phyloP scores from a whole-genome alignment of 768 basidiomycete species.

The Chiua virens region DNA sequence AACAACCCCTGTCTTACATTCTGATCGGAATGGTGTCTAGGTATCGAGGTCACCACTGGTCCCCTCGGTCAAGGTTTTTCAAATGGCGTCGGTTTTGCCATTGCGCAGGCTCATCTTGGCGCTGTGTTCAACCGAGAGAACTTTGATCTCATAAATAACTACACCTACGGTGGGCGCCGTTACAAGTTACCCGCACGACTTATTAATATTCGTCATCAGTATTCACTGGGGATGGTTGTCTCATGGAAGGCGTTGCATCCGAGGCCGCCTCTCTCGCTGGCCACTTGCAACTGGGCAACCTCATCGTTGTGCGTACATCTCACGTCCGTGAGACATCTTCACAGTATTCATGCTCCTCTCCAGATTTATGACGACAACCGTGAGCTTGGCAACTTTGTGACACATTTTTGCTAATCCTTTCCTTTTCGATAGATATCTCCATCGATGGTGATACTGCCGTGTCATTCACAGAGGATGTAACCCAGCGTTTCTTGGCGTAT shows the following conservation, averaged over 20 bases:
- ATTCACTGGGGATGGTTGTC: conserved; percentile 92
- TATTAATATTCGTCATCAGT: conserved; percentile 41
- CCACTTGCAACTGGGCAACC: conserved; percentile 89
- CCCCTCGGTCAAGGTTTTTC: conserved; percentile 95
- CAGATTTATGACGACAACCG: conserved; percentile 96
- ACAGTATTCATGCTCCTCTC: conserved; percentile 14
- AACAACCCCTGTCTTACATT: conserved; percentile 1
- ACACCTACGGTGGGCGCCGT: conserved; percentile 71
- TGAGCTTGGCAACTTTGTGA: conserved; percentile 38
- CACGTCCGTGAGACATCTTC: conserved; percentile 10
- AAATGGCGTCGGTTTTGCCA: conserved; percentile 91
- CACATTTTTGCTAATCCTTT: conserved; percentile 1
- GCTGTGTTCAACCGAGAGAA: conserved; percentile 89
- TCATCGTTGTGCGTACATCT: conserved; percentile 71
- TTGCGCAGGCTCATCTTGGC: conserved; percentile 87
- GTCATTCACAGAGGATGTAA: conserved; percentile 94
- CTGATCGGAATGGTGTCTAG: conserved; percentile 31
- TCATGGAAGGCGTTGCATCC: conserved; percentile 95
- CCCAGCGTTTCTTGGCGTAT: conserved; percentile 84
- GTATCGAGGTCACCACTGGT: conserved; percentile 91
- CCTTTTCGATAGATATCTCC: conserved; percentile 69
- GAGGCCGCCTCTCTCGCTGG: conserved; percentile 93
- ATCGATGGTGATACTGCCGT: conserved; percentile 92
- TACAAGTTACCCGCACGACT: not conserved
- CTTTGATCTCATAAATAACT: conserved; percentile 81